Base-by-base conservation (phyloP, 2,329 filamentous ascomycete genomes). In the Aspergillus alliaceus region DNA sequence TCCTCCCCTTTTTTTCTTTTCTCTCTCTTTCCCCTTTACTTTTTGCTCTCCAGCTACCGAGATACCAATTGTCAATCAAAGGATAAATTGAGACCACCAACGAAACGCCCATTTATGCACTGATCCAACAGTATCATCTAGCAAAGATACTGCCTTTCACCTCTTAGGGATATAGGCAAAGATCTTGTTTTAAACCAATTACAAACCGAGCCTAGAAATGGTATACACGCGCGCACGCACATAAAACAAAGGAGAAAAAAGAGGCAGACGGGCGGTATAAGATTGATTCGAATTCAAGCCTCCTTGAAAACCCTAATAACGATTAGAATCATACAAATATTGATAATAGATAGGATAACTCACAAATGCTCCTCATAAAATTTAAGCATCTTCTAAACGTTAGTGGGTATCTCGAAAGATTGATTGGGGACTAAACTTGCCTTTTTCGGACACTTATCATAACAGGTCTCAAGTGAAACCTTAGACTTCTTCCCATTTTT, bases 301-400 rank as follows among this genome's bases (percentile, higher is more conserved):
- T 75, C 71, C 54, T 72, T 75, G 56, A 76, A 76, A 34, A 75
- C 72, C 50, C 74, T 73, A 37, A 6, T 53, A 52, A 53, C 55
- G 5, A 48, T 70, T 60, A 68, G 64, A 22, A 50, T 24, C 2
- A 9, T 9, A 12, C 5, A 4, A 37, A 20, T n/a, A 15, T 18
- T 24, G 14, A 27, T 29, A 25, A 2, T 4, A n/a, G 25, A 47
- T 15, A 5, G 37, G 47, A 25, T 27, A 31, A 67, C 75, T 71
- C 71, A 79, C 76, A 81, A 66, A 64, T 81, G 78, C 37, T 69
- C 65, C 64, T 81, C 79, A 57, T 81, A 81, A 53, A 81, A 81
- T 56, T 74, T 67, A 11, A 81, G 73, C 78, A 81, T 80, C 72
- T 79, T 9, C 15, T 44, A 14, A 8, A 42, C 14, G 56, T 70